Conservation (phyloP, 1,284 basidiomycete species). For the Melampsora larici-populina region DNA sequence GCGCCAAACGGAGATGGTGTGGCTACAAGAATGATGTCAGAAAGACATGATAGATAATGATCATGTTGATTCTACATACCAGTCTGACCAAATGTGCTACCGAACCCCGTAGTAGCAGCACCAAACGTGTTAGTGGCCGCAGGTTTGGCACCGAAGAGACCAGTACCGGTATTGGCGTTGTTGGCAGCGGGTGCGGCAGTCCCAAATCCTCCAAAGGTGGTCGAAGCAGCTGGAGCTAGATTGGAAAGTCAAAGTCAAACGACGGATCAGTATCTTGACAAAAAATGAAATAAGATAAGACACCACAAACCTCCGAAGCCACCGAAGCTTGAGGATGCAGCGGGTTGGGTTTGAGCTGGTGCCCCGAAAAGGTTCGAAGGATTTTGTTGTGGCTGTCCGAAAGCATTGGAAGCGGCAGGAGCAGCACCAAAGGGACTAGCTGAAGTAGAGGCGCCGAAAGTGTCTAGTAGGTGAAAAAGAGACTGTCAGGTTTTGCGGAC, state of each 20-base stretch:
- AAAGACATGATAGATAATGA: not conserved
- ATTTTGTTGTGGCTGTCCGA: slow-evolving; percentile 41
- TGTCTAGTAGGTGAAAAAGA: not conserved
- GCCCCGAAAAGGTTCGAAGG: slow-evolving; percentile 35
- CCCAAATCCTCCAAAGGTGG: slow-evolving; percentile 36
- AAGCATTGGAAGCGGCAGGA: slow-evolving; percentile 27
- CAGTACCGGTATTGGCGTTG: slow-evolving; percentile 16
- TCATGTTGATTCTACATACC: not conserved
- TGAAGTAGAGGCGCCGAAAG: slow-evolving; percentile 27
- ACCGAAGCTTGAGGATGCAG: slow-evolving; percentile 34
- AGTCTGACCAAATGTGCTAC: slow-evolving; percentile 32
- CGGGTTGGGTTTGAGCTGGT: slow-evolving; percentile 28
- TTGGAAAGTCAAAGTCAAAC: not conserved
- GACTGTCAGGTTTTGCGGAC: not conserved
- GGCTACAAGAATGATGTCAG: slow-evolving; percentile 2
- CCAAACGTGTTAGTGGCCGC: slow-evolving; percentile 17
- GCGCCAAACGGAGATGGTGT: slow-evolving; percentile 35
- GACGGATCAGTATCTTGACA: not conserved
- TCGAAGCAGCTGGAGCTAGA: slow-evolving; percentile 17
- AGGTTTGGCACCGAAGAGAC: slow-evolving; percentile 35
- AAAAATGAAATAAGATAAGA: not conserved
- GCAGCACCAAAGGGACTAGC: slow-evolving; percentile 28
- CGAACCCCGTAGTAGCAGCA: slow-evolving; percentile 22
- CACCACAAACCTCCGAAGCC: slow-evolving; percentile 28
- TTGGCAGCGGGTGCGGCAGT: slow-evolving; percentile 14